Conservation (phyloP, 1,284 basidiomycete genomes). For the Sparassis latifolia region DNA sequence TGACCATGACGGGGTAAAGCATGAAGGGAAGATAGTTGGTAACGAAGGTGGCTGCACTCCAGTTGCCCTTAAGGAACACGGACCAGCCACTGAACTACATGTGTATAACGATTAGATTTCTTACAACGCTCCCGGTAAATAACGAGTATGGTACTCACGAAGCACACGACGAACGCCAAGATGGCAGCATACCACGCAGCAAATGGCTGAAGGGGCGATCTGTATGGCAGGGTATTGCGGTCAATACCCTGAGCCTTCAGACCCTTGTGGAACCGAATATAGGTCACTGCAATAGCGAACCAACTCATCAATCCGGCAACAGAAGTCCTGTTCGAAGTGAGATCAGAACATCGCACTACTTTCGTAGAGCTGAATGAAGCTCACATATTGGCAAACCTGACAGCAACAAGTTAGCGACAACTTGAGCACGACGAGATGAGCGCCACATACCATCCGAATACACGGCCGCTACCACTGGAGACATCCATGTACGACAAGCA, state of each 20-base stretch:
- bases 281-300: conserved; percentile 78
- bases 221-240: conserved; percentile 61
- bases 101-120: background rate
- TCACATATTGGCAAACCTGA: conserved; percentile 72
- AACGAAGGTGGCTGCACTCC: conserved; percentile 58
- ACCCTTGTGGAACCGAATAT: conserved; percentile 75
- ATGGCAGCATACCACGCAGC: conserved; percentile 64
- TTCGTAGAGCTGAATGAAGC: background rate
- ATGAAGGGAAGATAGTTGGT: conserved; percentile 76
- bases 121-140: background rate
- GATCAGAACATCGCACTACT: background rate
- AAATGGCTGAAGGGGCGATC: conserved; percentile 55
- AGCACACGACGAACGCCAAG: conserved; percentile 52
- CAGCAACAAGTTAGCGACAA: background rate
- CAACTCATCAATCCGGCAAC: conserved; percentile 70
- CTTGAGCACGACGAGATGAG: background rate
- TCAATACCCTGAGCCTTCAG: conserved; percentile 71
- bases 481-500: conserved; percentile 68
- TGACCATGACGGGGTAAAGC: conserved; percentile 70
- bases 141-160: conserved; percentile 42
- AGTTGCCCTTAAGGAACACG: conserved; percentile 68
- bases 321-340: conserved; percentile 33
- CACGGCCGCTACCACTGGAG: conserved; percentile 50
- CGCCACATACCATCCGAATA: conserved; percentile 43
- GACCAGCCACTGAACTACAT: conserved; percentile 64